Base-by-base conservation (phyloP, 2,329 filamentous ascomycete species). In the Venturia pyrina region DNA sequence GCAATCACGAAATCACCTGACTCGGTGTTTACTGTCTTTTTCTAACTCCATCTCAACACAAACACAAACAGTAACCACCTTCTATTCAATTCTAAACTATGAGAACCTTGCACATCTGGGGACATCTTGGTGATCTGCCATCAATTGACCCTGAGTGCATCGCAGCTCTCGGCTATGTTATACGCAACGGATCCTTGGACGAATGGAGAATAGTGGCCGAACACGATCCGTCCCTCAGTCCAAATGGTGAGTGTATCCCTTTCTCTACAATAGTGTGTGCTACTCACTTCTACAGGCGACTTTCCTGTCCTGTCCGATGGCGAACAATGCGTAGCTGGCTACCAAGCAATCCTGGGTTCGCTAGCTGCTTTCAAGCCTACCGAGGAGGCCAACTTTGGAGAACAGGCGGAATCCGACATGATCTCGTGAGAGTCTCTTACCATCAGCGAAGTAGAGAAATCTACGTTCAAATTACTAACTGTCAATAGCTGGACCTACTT, bases 141-240 rank as follows among this genome's bases (percentile, higher is more conserved):
- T 98, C 95, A 56, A 89, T 98, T 72, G 93, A 98, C 73, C 82
- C 93, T 59, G 90, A 96, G 80, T 98, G 93, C 74, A 85, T 96
- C 68, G 93, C 93, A 37, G 83, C 89, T 56, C 86, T 96, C 70
- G 86, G 90, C 64, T 93, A 93, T 44, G 13, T 46, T 24, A 37
- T 46, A 40, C 32, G 40, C 34, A 10, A 65, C 19, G 43, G 8
- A 21, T 21, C 24, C 10, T 74, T 77, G 66, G 77, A 80, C 61
- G 78, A 84, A 68, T 78, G 76, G 76, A 69, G 67, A 28, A 70
- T 78, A 17, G 68, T 77, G 59, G 71, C 74, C 41, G 72, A 72
- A 64, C 70, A 89, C 75, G 87, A 93, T 75, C 84, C 88, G 64
- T 85, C 86, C 53, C 78, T 89, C 69, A 88, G 87, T 72, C 87